Conservation (phyloP, 2,329 filamentous ascomycete species). For the Calonectria pseudoreteaudii region DNA sequence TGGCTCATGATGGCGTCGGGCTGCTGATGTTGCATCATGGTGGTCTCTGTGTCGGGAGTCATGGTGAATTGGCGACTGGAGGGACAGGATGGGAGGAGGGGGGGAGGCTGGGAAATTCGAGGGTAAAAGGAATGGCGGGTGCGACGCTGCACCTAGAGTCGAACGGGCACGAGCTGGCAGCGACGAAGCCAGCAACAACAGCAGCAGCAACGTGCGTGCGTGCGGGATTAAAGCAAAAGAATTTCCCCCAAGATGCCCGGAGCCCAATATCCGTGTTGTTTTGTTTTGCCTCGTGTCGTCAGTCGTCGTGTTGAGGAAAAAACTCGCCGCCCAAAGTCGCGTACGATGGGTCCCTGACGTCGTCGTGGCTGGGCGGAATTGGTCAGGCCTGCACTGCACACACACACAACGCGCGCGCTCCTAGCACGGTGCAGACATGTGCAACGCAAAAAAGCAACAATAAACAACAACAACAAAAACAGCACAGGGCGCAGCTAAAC, state of each 20-base stretch:
- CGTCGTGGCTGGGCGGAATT: constrained; percentile 38
- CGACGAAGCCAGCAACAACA: not conserved
- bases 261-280: constrained; percentile 1
- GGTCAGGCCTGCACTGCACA: constrained; percentile 29
- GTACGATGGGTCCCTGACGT: constrained; percentile 32
- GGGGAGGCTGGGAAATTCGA: not conserved
- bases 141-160: constrained; percentile 7
- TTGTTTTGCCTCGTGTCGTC: constrained; percentile 28
- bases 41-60: constrained; percentile 46
- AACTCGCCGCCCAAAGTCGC: constrained; percentile 27
- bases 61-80: constrained; percentile 43
- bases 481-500: not conserved
- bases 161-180: not conserved
- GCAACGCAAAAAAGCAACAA: constrained; percentile 29
- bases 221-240: not conserved
- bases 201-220: too few relatives aligned
- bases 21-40: constrained; percentile 47
- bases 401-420: constrained; percentile 29
- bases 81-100: not conserved
- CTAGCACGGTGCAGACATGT: constrained; percentile 25
- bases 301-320: constrained; percentile 27
- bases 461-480: constrained; percentile 20
- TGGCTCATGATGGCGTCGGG: constrained; percentile 47
- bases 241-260: not conserved
- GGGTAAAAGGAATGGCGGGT: constrained; percentile 26